Base-by-base conservation (phyloP, 163 green algal species). In the Scenedesmus sp. region DNA sequence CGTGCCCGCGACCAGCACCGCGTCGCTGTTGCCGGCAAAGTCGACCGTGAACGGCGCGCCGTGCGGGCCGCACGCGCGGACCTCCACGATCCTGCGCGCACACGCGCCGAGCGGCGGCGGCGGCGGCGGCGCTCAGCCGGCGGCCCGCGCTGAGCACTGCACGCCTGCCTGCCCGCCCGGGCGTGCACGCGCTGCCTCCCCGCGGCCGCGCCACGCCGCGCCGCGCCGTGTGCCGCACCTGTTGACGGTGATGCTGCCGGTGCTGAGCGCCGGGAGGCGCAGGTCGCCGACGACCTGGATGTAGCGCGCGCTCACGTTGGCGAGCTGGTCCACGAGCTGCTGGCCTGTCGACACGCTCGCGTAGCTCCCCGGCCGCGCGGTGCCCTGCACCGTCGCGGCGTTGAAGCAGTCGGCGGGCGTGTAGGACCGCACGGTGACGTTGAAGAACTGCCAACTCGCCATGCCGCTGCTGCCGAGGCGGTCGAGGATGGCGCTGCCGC, bases 361-460 rank as follows among this genome's bases (percentile, higher is more conserved):
- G 45, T 75, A 75, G 17, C 57, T n/a, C 24, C 18, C 33, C 24
- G n/a, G 13, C 17, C 2, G 9, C 34, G 3, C 15, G 10, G 34
- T 1, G 54, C 51, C 60, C 72, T 73, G 72, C 22, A n/a, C 18
- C 9, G 36, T 29, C 4, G 72, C 58, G 5, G 26, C 72, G 33
- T 18, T 26, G 24, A 72, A 80, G 72, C 72, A 80, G 31, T 73
- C 57, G 3, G 13, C 15, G 1, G 42, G 29, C 5, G 17, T 26
- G 22, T 80, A 80, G 28, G 31, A 33, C 34, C 44, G 17, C 28
- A 72, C 72, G 17, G 48, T 72, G 24, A 80, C 72, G 33, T 80
- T 72, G 45, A 56, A 71, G 22, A 73, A 80, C 58, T 63, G 33
- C 72, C 72, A 80, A 14, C 29, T 54, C 20, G 72, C 72, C 24